Percentiles rank a stretch among this genome's conserved stretches.
These are phyloP conservation scores for Tricharina praecox DNA, from an alignment of 495 filamentous ascomycete genomes.

Conservation along the genomic window DNA sequence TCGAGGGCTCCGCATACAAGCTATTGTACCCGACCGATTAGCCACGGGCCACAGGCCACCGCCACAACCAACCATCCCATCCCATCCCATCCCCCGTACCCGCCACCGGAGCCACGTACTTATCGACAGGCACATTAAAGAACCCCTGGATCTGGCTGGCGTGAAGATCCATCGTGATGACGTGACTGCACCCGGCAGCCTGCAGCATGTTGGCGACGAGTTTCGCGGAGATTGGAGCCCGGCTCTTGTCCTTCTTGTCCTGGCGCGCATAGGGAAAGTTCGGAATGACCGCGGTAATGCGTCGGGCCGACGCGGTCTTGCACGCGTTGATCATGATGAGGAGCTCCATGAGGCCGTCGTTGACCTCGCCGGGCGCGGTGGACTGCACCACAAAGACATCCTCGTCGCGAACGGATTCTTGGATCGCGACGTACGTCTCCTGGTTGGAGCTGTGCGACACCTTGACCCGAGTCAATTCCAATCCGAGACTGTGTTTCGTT, in stretches of 20 bases:
- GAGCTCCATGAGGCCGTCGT: conserved; percentile 96
- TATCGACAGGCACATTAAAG: conserved; percentile 91
- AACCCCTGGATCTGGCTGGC: conserved; percentile 75
- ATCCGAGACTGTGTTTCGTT: conserved; percentile 58
- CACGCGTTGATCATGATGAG: conserved; percentile 98
- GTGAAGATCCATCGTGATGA: conserved; percentile 78
- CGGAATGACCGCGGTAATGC: conserved; percentile 82
- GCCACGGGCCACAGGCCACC: no score
- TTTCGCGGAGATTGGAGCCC: conserved; percentile 81
- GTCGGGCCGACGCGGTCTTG: conserved; percentile 84
- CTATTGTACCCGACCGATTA: no score
- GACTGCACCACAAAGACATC: conserved; percentile 98
- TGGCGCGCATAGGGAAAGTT: conserved; percentile 99
- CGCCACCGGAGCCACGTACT: no score
- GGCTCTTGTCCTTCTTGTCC: conserved; percentile 96
- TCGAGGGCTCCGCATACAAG: conserved; percentile 87
- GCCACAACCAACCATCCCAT: no score
- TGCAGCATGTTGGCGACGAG: conserved; percentile 97
- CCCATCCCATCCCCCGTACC: no score
- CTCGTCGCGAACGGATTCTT: conserved; percentile 91
- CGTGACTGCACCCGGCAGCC: conserved; percentile 73
- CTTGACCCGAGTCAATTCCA: conserved; percentile 83
- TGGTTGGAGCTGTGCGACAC: conserved; percentile 95
- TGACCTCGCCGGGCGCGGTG: conserved; percentile 88
- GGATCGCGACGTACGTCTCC: conserved; percentile 91